Conservation (phyloP, 345 rosid species). For the Corchorus capsularis region DNA sequence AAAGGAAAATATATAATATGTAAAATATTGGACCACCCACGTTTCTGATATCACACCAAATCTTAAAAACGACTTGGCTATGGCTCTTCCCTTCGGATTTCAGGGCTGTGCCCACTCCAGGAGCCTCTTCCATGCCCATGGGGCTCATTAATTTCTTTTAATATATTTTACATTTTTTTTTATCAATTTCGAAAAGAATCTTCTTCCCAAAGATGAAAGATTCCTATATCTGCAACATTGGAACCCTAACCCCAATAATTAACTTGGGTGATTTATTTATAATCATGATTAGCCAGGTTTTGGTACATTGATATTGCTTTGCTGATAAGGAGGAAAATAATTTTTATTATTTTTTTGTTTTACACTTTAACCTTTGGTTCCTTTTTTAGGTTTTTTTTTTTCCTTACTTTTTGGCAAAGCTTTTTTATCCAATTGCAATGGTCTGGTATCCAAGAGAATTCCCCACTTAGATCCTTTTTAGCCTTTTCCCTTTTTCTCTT, state of each 20-base stretch:
- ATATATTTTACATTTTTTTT: not conserved
- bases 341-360: not conserved
- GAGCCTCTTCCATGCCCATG: not conserved
- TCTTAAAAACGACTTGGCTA: not conserved
- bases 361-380: not conserved
- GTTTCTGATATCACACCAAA: slow-evolving; percentile 6
- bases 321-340: not conserved
- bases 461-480: slow-evolving; percentile 18
- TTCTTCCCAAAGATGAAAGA: not conserved
- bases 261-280: not conserved
- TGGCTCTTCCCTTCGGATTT: not conserved
- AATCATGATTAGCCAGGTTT: not conserved
- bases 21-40: not conserved
- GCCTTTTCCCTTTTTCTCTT: not conserved
- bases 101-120: not conserved
- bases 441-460: slow-evolving; percentile 11
- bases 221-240: not conserved
- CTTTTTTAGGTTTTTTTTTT: not conserved
- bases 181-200: not conserved
- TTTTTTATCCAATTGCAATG: not conserved
- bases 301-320: not conserved
- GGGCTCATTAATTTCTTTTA: not conserved
- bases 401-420: slow-evolving; percentile 7
- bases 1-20: too few relatives aligned
- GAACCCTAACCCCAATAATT: not conserved